Evolutionary conservation across 805 yeast species (phyloP).

Genomic region (Wickerhamomyces canadensis): DNA sequence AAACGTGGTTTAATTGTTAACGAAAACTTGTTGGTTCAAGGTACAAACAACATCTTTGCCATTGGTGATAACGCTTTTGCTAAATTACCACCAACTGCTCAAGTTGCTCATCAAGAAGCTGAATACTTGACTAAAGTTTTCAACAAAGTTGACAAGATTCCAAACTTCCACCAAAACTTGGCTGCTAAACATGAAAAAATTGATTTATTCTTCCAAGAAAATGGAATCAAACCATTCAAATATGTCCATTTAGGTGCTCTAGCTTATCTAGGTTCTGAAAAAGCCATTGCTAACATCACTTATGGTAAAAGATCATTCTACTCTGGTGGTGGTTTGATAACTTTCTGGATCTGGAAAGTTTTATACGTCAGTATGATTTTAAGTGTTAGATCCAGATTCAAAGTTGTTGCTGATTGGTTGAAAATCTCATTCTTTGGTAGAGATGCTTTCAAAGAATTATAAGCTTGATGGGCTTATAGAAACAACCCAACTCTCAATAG

Average conservation of each 20-base stretch:
- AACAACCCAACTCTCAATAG: no score
- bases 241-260: conserved; percentile 88
- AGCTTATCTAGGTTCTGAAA: conserved; percentile 89
- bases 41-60: conserved; percentile 77
- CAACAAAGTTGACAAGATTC: conserved; percentile 44
- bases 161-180: conserved; percentile 33
- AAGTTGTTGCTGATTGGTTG: conserved; percentile 84
- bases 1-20: conserved; percentile 84
- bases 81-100: conserved; percentile 92
- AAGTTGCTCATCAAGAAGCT: conserved; percentile 95
- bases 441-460: conserved; percentile 83
- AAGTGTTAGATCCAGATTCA: conserved; percentile 79
- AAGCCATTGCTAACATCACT: conserved; percentile 91
- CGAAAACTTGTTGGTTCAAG: conserved; percentile 75
- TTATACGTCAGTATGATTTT: conserved; percentile 88
- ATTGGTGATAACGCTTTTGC: conserved; percentile 91
- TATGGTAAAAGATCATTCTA: conserved; percentile 72
- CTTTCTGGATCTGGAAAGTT: conserved; percentile 90
- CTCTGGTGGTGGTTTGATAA: conserved; percentile 81
- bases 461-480: no score
- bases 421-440: conserved; percentile 87
- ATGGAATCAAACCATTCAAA: conserved; percentile 58
- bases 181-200: conserved; percentile 28
- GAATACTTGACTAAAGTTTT: conserved; percentile 69
- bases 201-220: conserved; percentile 38